Base-by-base conservation (phyloP, 225 moss, liverwort and hornwort genomes). In the Pseudoscleropodium purum region DNA sequence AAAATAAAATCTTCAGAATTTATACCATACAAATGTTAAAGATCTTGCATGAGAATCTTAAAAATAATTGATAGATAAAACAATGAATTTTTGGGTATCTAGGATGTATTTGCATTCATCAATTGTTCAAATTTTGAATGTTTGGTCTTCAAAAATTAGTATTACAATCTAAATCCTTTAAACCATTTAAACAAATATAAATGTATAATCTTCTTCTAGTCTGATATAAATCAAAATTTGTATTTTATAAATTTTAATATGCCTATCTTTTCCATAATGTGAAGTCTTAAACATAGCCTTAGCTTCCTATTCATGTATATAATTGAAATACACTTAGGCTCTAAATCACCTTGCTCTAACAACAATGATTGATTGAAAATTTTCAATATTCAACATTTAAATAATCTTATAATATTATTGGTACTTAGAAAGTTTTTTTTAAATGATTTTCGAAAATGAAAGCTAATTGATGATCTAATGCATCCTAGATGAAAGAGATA, bases 131-230 rank as follows among this genome's bases (percentile, higher is more conserved):
- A 39, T 41, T 43, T 43, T 27, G 3, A 73, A 15, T 14, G 5
- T 3, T 0, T 41, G 0, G 2, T 72, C 41, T 0, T 15, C 5
- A 24, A 0, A 2, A 3, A 15, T 9, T 43, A 73, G 16, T 43
- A 43, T 14, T 29, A 27, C 3, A 72, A 72, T 72, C 25, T 43
- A 25, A 16, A 10, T 9, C 2, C 43, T 27, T 45, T 45, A 30
- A 30, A 47, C 13, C 16, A 45, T 27, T 18, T 4, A 47, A 74
- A 26, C 2, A 47, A 30, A 30, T 75, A 30, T 18, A 47, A 10
- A 6, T 74, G 0, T 45, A 17, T 45, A 18, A 6, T 75, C 31
- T 18, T 45, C 9, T 18, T 47, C 47, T 47, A 47, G 18, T 10
- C 5, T 17, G 43, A 43, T 10, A 10, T 6, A 10, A 27, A 45